phyloP scores from a whole-genome alignment of 805 yeast genomes.

The Spathaspora hagerdaliae region DNA sequence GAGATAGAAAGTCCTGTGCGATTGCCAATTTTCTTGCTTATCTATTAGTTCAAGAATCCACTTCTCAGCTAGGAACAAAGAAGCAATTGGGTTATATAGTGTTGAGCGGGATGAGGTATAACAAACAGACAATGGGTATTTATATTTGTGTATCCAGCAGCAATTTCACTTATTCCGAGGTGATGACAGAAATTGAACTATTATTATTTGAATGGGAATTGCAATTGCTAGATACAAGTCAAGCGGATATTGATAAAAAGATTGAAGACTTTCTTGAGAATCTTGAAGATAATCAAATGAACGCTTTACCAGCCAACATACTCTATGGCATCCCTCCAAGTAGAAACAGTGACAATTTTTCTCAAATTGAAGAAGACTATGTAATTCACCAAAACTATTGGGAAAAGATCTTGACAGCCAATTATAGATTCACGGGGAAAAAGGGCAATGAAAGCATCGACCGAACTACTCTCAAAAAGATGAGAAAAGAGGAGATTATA shows the following conservation, averaged over 20 bases:
- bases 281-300: slow-evolving; percentile 2
- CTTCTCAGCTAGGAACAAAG: slow-evolving; percentile 48
- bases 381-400: slow-evolving; percentile 41
- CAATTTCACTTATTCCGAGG: slow-evolving; percentile 31
- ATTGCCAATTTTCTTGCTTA: slow-evolving; percentile 46
- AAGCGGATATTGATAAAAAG: slow-evolving; percentile 27
- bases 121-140: slow-evolving; percentile 53
- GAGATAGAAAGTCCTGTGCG: slow-evolving; percentile 27
- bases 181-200: slow-evolving; percentile 46
- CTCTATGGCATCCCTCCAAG: slow-evolving; percentile 21
- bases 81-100: slow-evolving; percentile 63
- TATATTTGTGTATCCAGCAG: slow-evolving; percentile 57
- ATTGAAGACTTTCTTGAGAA: slow-evolving; percentile 32
- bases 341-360: slow-evolving; percentile 22
- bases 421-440: slow-evolving; percentile 36
- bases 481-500: slow-evolving; percentile 22
- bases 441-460: slow-evolving; percentile 33
- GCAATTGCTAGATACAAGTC: slow-evolving; percentile 23
- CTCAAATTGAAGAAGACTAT: slow-evolving; percentile 11
- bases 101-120: slow-evolving; percentile 50
- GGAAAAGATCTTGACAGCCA: slow-evolving; percentile 46
- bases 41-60: slow-evolving; percentile 40
- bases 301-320: slow-evolving; percentile 13
- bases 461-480: slow-evolving; percentile 16
- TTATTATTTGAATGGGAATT: slow-evolving; percentile 41